These are phyloP conservation scores for Pelargonium hybrid DNA, from an alignment of 441 rosid species.

Conservation along the genomic window DNA sequence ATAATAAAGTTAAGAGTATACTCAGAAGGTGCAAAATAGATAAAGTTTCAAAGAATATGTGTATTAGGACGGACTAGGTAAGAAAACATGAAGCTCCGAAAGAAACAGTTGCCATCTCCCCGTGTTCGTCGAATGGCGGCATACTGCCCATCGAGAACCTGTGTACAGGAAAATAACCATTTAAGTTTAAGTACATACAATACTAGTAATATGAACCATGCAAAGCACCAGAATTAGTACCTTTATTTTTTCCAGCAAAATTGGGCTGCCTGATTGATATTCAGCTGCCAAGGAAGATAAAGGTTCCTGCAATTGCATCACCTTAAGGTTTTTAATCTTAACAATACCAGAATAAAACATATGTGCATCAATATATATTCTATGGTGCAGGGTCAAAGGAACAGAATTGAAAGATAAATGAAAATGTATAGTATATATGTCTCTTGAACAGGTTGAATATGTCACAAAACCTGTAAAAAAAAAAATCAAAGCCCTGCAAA, in stretches of 20 bases:
- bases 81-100: slow-evolving; percentile 22
- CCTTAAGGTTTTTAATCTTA: not conserved
- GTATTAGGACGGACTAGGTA: slow-evolving; percentile 18
- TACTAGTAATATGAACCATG: not conserved
- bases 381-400: not conserved
- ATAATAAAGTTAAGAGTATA: not conserved
- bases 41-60: not conserved
- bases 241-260: slow-evolving; percentile 25
- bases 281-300: slow-evolving; percentile 23
- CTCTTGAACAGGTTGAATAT: too few relatives aligned
- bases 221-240: slow-evolving; percentile 1
- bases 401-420: not conserved
- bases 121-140: slow-evolving; percentile 24
- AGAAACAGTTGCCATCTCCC: slow-evolving; percentile 26
- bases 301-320: slow-evolving; percentile 19
- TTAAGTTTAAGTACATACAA: slow-evolving; percentile 1
- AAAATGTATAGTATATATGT: not conserved
- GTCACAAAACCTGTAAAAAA: too few relatives aligned
- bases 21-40: not conserved
- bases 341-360: not conserved
- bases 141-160: slow-evolving; percentile 22
- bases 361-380: not conserved
- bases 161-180: slow-evolving; percentile 5
- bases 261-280: slow-evolving; percentile 21
- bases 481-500: too few relatives aligned